Conservation (phyloP, 1,284 basidiomycete genomes). For the Taiwanofungus camphoratus region DNA sequence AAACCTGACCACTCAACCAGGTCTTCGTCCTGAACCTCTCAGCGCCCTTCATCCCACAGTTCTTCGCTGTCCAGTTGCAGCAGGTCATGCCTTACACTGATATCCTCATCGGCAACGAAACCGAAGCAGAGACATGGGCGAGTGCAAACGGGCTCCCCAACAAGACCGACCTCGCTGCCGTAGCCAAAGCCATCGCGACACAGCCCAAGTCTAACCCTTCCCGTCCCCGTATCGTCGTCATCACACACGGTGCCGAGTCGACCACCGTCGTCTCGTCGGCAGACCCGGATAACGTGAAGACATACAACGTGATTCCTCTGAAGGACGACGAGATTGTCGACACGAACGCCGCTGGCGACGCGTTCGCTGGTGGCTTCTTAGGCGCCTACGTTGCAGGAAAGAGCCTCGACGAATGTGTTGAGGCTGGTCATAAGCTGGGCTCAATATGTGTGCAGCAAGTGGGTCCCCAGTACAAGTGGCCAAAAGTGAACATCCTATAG, state of each 20-base stretch:
- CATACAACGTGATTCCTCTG: slow-evolving; percentile 62
- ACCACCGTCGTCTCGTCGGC: slow-evolving; percentile 76
- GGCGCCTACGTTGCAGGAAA: slow-evolving; percentile 85
- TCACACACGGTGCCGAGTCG: slow-evolving; percentile 86
- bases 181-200: slow-evolving; percentile 70
- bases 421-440: slow-evolving; percentile 88
- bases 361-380: slow-evolving; percentile 96
- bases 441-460: slow-evolving; percentile 86
- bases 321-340: slow-evolving; percentile 78
- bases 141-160: slow-evolving; percentile 53
- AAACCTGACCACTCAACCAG: slow-evolving; percentile 33
- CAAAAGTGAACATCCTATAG: slow-evolving; percentile 66
- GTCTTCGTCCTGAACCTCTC: slow-evolving; percentile 91
- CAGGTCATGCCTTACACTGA: slow-evolving; percentile 80
- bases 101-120: slow-evolving; percentile 90
- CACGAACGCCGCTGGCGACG: slow-evolving; percentile 99
- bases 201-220: slow-evolving; percentile 67
- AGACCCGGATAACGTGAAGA: slow-evolving; percentile 47
- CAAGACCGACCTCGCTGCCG: slow-evolving; percentile 57
- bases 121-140: slow-evolving; percentile 89
- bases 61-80: slow-evolving; percentile 83
- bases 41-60: slow-evolving; percentile 95
- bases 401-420: slow-evolving; percentile 72
- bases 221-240: slow-evolving; percentile 79
- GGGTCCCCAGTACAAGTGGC: slow-evolving; percentile 76